Evolutionary conservation across 805 yeast genomes (phyloP).

Genomic region (Yarrowia osloensis): DNA sequence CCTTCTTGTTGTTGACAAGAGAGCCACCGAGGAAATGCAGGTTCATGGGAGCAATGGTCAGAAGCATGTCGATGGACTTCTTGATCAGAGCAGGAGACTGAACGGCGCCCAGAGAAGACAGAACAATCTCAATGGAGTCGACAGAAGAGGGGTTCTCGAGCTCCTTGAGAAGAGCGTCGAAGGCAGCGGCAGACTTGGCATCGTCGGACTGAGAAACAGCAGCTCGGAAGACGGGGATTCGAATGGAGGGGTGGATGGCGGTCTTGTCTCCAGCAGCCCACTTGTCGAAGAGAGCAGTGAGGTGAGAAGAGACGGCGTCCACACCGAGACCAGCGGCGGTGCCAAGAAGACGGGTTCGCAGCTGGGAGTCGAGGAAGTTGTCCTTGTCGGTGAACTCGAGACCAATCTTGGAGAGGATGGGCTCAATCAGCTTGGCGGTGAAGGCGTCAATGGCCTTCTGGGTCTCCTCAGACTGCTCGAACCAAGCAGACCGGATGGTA

Average conservation of each 20-base stretch:
- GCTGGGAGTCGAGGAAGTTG: conserved; percentile 59
- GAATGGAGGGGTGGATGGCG: conserved; percentile 54
- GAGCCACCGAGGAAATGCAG: conserved; percentile 53
- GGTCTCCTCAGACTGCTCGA: conserved; percentile 44
- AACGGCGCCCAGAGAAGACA: conserved; percentile 56
- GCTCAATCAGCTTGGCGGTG: conserved; percentile 54
- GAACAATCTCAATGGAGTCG: conserved; percentile 59
- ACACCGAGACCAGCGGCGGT: conserved; percentile 60
- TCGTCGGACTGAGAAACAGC: conserved; percentile 46
- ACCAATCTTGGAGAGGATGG: conserved; percentile 55
- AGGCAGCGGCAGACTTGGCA: conserved; percentile 44
- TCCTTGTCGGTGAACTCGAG: conserved; percentile 63
- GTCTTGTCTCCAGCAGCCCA: conserved; percentile 49
- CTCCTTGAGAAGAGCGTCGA: conserved; percentile 51
- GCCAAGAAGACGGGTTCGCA: conserved; percentile 61
- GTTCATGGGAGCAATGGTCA: conserved; percentile 56
- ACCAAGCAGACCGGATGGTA: conserved; percentile 43
- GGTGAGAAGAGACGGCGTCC: conserved; percentile 49
- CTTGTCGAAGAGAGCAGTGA: conserved; percentile 45
- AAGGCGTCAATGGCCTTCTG: conserved; percentile 55
- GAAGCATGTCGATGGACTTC: conserved; percentile 47
- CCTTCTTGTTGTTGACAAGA: conserved; percentile 50
- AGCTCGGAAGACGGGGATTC: conserved; percentile 49
- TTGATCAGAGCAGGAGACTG: conserved; percentile 45
- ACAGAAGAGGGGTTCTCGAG: conserved; percentile 54